Base-by-base conservation (phyloP, 176 grass and related monocot species). In the Phoenix dactylifera region DNA sequence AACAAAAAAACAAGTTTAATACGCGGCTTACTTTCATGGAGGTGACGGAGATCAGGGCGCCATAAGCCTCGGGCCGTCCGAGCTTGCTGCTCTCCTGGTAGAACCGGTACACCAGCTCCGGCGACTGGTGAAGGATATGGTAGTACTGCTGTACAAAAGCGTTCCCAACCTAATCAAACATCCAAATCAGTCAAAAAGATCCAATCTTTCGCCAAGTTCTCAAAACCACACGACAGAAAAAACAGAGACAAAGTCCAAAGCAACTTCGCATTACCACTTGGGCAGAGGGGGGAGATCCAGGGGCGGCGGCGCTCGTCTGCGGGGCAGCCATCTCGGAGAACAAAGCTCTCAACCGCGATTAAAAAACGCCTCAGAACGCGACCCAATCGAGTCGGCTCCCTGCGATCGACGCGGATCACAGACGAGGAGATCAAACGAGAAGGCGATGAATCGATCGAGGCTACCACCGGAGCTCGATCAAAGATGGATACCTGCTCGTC, bases 141-240 rank as follows among this genome's bases (percentile, higher is more conserved):
- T 93, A 98, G 75, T 98, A 98, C 74, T 98, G 94, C 18, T 92
- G 71, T 52, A 99, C 94, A 60, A 99, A 99, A 48, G 94, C 94
- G 80, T 99, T 88, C 22, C 94, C 94, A 19, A 99, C 85, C 94
- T 99, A 61, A 48, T 22, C 19, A 63, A 24, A 22, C 7, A 7
- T 54, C 55, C 51, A 73, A 50, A 73, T 85, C 73, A 76, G 68
- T 48, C 9, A 22, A 44, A 12, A 44, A 14, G 6, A 12, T 44
- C 35, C 35, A 6, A 44, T 10, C 35, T 44, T 44, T 14, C 9
- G 12, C 10, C 35, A 44, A 12, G 35, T 44, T 35, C 35, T 44
- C 10, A 44, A 12, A 39, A 44, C 35, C 35, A 44, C 7, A 44
- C 9, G 1, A 44, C 35, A 44, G 28, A 30, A 30, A 30, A 44